Evolutionary conservation across 495 filamentous ascomycete genomes (phyloP), one percentile per base, ranked within the genome.

Genomic region (Tuber umbilicatum): DNA sequence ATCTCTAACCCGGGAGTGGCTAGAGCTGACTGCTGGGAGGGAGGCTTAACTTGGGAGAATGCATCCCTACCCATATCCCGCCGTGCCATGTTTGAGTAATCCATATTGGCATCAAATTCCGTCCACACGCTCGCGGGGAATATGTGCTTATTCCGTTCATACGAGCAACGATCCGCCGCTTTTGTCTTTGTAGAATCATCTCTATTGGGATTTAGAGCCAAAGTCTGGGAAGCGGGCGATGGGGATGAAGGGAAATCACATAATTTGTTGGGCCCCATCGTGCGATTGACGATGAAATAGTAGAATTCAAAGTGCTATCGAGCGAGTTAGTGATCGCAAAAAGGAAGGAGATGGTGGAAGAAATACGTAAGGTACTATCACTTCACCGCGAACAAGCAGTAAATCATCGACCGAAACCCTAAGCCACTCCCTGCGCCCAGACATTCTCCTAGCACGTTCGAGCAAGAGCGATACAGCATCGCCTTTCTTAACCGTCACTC

Each of bases 61-160:
- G 91, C 87, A 84, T 99, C 98, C 19, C 95, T 94, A 37, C 90
- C 90, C 3, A 88, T 86, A 86, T 99, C 95, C 74, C 92, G 89
- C 81, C 91, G 86, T 73, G 94, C 90, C 82, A 92, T 91, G 74
- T 88, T 89, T 75, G 90, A 87, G 82, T 97, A 97, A 75, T 97
- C 91, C 84, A 90, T 91, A 42, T 90, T 90, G 1, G 93, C 91
- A 75, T 97, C 94, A 84, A 97, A 99, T 75, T 97, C 92, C 75
- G 94, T 93, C 95, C 95, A 99, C 27, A 95, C 87, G 82, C 92
- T 97, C 10, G 94, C 95, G 0, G 95, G 95, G 83, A 94, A 98
- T 69, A 99, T 98, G 79, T 99, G 95, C 83, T 98, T 99, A 83
- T 97, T 97, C 77, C 90, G 87, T 85, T 97, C 93, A 82, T 97